A percentile compares a stretch with the other conserved stretches of the same genome.
These are phyloP conservation scores for Camellia oleifera DNA, from an alignment of 179 eudicot genomes.

Conservation along the genomic window DNA sequence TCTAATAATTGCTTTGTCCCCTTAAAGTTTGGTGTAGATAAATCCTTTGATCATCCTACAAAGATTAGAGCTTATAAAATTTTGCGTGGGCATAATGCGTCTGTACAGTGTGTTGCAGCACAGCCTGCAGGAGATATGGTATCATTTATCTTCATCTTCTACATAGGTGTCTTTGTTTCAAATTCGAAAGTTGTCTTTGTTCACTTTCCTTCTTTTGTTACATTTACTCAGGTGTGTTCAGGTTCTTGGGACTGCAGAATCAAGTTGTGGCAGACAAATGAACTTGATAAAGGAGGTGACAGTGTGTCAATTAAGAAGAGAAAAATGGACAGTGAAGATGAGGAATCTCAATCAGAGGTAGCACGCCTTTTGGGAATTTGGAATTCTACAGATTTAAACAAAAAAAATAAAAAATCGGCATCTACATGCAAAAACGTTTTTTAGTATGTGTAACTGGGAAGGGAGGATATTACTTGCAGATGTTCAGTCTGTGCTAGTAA, in stretches of 20 bases:
- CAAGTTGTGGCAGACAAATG: slow-evolving; percentile 75
- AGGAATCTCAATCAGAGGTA: slow-evolving; percentile 74
- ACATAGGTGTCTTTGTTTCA: background rate
- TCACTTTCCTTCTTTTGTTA: slow-evolving; percentile 10
- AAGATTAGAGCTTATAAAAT: slow-evolving; percentile 63
- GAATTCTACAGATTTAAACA: background rate
- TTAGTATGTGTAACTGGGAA: background rate
- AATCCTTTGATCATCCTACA: slow-evolving; percentile 34
- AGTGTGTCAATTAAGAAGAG: slow-evolving; percentile 74
- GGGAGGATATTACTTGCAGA: no score
- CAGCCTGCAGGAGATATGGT: slow-evolving; percentile 85
- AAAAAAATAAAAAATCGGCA: background rate
- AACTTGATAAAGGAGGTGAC: slow-evolving; percentile 47
- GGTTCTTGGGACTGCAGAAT: slow-evolving; percentile 95
- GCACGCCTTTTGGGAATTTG: background rate
- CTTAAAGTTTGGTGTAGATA: slow-evolving; percentile 39
- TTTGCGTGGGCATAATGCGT: slow-evolving; percentile 79
- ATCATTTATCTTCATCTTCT: background rate
- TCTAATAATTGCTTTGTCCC: slow-evolving; percentile 12
- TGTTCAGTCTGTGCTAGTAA: no score
- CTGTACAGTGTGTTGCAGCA: slow-evolving; percentile 76
- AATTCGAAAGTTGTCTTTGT: slow-evolving; percentile 1
- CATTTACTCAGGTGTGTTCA: slow-evolving; percentile 64
- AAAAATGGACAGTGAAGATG: slow-evolving; percentile 44
- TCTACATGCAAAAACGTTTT: background rate